These are phyloP conservation scores for Aspergillus sp. DNA, from an alignment of 2,329 filamentous ascomycete species.

Conservation along the genomic window DNA sequence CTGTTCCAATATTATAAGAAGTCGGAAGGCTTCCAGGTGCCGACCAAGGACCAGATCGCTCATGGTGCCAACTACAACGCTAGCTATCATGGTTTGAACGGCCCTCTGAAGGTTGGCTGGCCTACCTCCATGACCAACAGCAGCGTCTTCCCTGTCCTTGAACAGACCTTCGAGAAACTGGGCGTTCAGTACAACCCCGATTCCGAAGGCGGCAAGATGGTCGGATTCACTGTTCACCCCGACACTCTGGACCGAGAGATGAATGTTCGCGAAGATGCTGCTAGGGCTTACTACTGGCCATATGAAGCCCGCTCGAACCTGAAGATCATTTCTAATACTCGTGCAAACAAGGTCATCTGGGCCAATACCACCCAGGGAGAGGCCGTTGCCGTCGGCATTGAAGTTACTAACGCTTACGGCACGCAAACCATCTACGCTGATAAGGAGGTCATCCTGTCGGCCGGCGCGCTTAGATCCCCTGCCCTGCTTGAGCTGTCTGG, in stretches of 20 bases:
- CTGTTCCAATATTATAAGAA: conserved; percentile 37
- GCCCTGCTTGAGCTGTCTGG: conserved; percentile 63
- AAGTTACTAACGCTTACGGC: conserved; percentile 29
- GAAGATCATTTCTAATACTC: conserved; percentile 46
- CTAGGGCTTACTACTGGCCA: conserved; percentile 52
- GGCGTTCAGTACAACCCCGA: conserved; percentile 47
- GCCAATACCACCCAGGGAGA: conserved; percentile 16
- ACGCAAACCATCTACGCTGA: conserved; percentile 28
- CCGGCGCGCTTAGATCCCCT: conserved; percentile 60
- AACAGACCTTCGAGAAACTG: conserved; percentile 41
- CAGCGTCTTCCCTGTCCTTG: conserved; percentile 35
- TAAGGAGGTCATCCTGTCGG: conserved; percentile 61
- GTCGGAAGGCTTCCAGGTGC: conserved; percentile 31
- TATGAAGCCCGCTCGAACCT: conserved; percentile 47
- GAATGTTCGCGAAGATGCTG: conserved; percentile 51
- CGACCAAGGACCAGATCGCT: conserved; percentile 24
- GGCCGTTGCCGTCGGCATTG: conserved; percentile 33
- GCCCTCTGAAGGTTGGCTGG: conserved; percentile 36
- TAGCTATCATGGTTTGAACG: conserved; percentile 31
- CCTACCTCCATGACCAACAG: conserved; percentile 24
- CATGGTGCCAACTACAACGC: conserved; percentile 32
- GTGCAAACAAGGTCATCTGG: conserved; percentile 47
- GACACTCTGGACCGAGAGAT: conserved; percentile 43
- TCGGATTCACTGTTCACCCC: conserved; percentile 47
- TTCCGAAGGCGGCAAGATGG: conserved; percentile 48